Base-by-base conservation (phyloP, 2,329 filamentous ascomycete genomes). In the Phyllosticta citriasiana region DNA sequence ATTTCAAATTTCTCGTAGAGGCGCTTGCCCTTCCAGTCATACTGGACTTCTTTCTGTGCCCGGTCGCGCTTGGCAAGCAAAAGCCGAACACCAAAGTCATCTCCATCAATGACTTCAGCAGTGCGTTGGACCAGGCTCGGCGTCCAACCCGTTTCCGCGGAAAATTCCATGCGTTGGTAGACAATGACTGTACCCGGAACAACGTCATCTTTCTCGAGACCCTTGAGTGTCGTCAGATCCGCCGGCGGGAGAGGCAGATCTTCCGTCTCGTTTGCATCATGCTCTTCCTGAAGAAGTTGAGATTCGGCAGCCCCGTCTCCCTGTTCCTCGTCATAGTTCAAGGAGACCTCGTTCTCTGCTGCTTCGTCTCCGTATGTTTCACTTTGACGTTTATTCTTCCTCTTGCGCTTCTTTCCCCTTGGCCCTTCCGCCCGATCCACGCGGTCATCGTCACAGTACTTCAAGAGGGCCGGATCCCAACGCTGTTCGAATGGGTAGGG, bases 401-500 rank as follows among this genome's bases (percentile, higher is more conserved):
- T 75, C 66, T 81, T 82, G 63, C 80, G 78, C 66, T 84, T 83
- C 68, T 81, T 84, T 14, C 79, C 77, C 70, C 86, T 86, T 59
- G 77, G 75, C n/a, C 40, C 40, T 47, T n/a, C 40, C n/a, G 4
- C n/a, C 40, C 40, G 40, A 47, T 47, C 40, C 16, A 47, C 40
- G 7, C 40, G 40, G 64, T 79, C 83, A 47, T 52, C 50, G 68
- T 73, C 65, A 78, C 79, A 68, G 65, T 69, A 57, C 68, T 83
- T 80, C 16, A 47, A 47, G 67, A 92, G 88, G 63, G 91, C 87
- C 3, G 84, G 82, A 72, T 96, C 90, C 93, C 92, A 97, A 55
- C 89, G 83, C 72, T 97, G 91, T 16, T 88, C 79, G 72, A 97
- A 97, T 0, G 92, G 92, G 69, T 95, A 97, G 0, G 92, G 89